These are phyloP conservation scores for Orbilia javanica DNA, from an alignment of 2,329 filamentous ascomycete genomes.

Conservation along the genomic window DNA sequence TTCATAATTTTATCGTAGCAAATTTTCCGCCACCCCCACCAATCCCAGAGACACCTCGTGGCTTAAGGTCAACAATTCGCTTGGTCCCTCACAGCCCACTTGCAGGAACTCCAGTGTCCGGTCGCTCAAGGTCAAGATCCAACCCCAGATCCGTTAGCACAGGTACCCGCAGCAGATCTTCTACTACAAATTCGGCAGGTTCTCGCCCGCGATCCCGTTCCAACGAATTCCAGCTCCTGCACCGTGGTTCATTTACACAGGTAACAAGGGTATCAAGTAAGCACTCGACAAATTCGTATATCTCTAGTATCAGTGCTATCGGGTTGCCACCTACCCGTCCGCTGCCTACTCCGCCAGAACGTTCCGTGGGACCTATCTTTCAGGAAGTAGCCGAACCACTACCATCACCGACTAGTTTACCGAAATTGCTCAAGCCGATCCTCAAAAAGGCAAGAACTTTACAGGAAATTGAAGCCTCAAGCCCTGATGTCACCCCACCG, in stretches of 20 bases:
- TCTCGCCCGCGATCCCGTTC: conserved; percentile 54
- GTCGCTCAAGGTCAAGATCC: conserved; percentile 51
- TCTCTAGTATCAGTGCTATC: conserved; percentile 54
- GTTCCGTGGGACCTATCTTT: conserved; percentile 37
- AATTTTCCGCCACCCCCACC: conserved; percentile 57
- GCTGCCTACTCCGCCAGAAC: conserved; percentile 53
- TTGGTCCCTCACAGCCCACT: conserved; percentile 57
- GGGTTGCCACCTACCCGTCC: conserved; percentile 53
- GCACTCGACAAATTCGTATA: conserved; percentile 46
- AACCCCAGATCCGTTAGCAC: conserved; percentile 47
- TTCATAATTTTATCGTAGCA: conserved; percentile 47
- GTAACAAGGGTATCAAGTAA: conserved; percentile 55
- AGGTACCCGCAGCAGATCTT: conserved; percentile 54
- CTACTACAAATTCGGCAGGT: conserved; percentile 52
- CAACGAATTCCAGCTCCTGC: conserved; percentile 36
- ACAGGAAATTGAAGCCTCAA: conserved; percentile 48
- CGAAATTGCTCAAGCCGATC: conserved; percentile 55
- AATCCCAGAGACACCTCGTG: conserved; percentile 52
- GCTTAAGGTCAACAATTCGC: conserved; percentile 51
- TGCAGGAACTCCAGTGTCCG: conserved; percentile 52
- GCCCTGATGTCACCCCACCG: conserved; percentile 54
- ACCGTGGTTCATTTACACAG: conserved; percentile 46
- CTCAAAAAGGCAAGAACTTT: conserved; percentile 49
- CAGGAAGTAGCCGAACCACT: conserved; percentile 32
- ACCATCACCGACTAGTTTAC: conserved; percentile 29